These are phyloP conservation scores for Talaromyces rugulosus DNA, from an alignment of 2,329 filamentous ascomycete species.

Conservation along the genomic window DNA sequence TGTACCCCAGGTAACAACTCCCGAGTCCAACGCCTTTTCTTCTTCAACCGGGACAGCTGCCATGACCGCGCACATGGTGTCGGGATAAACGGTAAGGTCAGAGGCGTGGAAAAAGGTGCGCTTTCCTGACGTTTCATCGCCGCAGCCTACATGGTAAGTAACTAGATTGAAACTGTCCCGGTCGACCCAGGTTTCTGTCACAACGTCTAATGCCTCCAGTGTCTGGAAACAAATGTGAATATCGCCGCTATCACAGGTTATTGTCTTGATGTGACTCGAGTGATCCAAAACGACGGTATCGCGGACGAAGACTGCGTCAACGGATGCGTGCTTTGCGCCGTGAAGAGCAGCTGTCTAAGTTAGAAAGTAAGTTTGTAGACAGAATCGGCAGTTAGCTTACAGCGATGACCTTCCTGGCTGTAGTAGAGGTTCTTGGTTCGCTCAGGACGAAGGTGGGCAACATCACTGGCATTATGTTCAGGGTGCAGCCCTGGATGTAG, in stretches of 20 bases:
- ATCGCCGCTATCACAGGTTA: neutral
- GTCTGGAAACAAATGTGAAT: too few species aligned
- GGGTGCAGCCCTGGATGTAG: neutral
- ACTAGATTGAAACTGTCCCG: too few species aligned
- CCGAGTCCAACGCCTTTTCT: neutral
- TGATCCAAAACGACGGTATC: slow-evolving; percentile 4
- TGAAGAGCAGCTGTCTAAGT: too few species aligned
- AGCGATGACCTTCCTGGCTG: slow-evolving; percentile 1
- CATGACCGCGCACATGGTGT: neutral
- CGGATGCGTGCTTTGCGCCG: neutral
- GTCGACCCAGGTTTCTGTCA: too few species aligned
- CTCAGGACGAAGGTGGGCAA: neutral
- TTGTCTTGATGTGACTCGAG: neutral
- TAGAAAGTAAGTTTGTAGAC: too few species aligned
- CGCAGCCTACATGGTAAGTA: too few species aligned
- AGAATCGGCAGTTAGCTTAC: too few species aligned
- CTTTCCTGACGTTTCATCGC: too few species aligned
- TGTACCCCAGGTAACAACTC: neutral
- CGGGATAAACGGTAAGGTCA: too few species aligned
- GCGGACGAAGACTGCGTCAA: neutral
- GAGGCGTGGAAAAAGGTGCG: too few species aligned
- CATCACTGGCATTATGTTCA: neutral
- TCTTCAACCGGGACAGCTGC: neutral
- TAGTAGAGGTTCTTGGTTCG: neutral
- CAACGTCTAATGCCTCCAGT: too few species aligned